Percentiles rank a stretch among this genome's conserved stretches.
phyloP scores from a whole-genome alignment of 257 asterid genomes.

The Scutellaria galericulata region DNA sequence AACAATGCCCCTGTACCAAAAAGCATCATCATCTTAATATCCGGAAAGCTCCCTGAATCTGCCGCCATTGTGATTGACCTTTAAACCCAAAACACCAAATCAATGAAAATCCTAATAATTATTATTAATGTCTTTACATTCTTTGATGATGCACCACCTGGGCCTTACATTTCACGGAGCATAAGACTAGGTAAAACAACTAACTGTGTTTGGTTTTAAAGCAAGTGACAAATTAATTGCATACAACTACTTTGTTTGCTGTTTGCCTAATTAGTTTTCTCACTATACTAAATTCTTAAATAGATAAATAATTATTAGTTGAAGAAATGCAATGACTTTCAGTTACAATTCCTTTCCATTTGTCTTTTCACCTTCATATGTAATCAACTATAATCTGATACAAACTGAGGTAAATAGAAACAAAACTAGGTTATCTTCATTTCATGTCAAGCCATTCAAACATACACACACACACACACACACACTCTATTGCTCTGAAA shows the following conservation, averaged over 20 bases:
- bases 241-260: not conserved
- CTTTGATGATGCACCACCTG: not conserved
- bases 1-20: slow-evolving; percentile 89
- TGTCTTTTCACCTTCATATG: slow-evolving; percentile 17
- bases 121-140: not conserved
- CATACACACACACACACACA: not conserved
- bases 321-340: not conserved
- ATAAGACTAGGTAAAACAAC: not conserved
- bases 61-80: slow-evolving; percentile 95
- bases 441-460: slow-evolving; percentile 10
- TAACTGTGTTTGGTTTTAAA: slow-evolving; percentile 4
- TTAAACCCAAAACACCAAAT: slow-evolving; percentile 32
- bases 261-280: not conserved
- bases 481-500: too few relatives aligned
- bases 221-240: not conserved
- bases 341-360: not conserved
- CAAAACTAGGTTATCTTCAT: not conserved
- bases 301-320: not conserved
- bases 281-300: not conserved
- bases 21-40: slow-evolving; percentile 78
- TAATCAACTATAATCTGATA: not conserved
- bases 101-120: slow-evolving; percentile 26
- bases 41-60: slow-evolving; percentile 79
- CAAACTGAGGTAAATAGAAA: slow-evolving; percentile 18
- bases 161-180: not conserved